These are phyloP conservation scores for Monosporascus sp. DNA, from an alignment of 2,329 filamentous ascomycete genomes.

Conservation along the genomic window DNA sequence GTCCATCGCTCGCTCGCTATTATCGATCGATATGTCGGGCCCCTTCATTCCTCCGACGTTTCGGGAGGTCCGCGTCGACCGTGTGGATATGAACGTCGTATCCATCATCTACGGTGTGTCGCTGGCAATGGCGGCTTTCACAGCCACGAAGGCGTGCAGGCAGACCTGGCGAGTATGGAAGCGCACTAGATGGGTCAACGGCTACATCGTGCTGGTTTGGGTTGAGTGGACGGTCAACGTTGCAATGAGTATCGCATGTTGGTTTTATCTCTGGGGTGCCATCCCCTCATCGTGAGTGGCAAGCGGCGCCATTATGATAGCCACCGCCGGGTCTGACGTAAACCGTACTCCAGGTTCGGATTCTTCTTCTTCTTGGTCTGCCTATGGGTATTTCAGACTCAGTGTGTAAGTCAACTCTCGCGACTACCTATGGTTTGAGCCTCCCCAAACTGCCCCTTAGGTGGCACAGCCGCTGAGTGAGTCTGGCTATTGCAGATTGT, in stretches of 20 bases:
- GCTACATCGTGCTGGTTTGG: constrained; percentile 31
- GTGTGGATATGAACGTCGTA: constrained; percentile 21
- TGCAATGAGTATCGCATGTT: constrained; percentile 22
- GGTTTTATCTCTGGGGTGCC: constrained; percentile 21
- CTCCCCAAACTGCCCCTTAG: no score
- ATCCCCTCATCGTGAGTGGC: constrained; percentile 18
- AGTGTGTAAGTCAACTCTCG: constrained; percentile 18
- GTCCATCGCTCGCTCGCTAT: no score
- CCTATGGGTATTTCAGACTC: constrained; percentile 29
- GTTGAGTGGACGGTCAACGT: constrained; percentile 23
- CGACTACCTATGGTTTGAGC: no score
- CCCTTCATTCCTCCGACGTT: no score
- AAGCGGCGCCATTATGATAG: no score
- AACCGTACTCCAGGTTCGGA: constrained; percentile 5
- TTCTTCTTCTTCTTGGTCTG: constrained; percentile 17
- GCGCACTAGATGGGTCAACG: constrained; percentile 18
- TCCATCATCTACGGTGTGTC: constrained; percentile 26
- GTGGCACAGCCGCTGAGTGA: no score
- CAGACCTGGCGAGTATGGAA: constrained; percentile 21
- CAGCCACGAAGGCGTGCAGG: constrained; percentile 20
- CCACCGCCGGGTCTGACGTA: background rate
- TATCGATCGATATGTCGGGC: no score
- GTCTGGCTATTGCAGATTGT: constrained; percentile 18
- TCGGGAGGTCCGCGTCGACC: no score
- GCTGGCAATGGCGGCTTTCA: constrained; percentile 25